Conservation (phyloP, 2,329 filamentous ascomycete species). For the Zymoseptoria brevis region DNA sequence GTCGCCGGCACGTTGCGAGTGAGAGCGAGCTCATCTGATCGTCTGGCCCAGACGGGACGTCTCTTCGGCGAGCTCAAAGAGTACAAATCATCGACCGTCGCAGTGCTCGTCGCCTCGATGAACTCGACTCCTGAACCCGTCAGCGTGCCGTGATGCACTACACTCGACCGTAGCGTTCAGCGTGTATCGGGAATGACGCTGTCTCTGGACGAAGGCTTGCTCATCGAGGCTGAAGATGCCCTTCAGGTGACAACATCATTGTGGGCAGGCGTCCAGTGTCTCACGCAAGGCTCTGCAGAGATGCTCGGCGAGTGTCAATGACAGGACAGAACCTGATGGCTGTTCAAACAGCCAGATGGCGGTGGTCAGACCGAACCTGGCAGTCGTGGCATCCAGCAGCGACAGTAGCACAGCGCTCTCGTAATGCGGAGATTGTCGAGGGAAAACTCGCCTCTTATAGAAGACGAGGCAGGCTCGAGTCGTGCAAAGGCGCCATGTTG, state of each 20-base stretch:
- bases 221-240: background rate
- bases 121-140: conserved; percentile 1
- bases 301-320: background rate
- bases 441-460: background rate
- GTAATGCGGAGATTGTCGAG: background rate
- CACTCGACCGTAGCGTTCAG: conserved; percentile 4
- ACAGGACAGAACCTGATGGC: background rate
- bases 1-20: background rate
- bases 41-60: background rate
- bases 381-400: conserved; percentile 4
- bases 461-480: background rate
- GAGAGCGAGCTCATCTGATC: background rate
- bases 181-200: conserved; percentile 1
- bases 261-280: conserved; percentile 2
- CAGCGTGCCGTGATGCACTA: conserved; percentile 4
- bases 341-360: conserved; percentile 4
- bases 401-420: conserved; percentile 2
- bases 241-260: conserved; percentile 4
- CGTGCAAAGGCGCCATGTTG: background rate
- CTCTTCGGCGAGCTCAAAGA: background rate
- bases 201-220: background rate
- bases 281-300: background rate
- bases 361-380: conserved; percentile 4
- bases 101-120: conserved; percentile 1
- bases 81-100: background rate